Base-by-base conservation (phyloP, 225 moss, liverwort and hornwort species). In the Bryoerythrophyllum caledonicum region DNA sequence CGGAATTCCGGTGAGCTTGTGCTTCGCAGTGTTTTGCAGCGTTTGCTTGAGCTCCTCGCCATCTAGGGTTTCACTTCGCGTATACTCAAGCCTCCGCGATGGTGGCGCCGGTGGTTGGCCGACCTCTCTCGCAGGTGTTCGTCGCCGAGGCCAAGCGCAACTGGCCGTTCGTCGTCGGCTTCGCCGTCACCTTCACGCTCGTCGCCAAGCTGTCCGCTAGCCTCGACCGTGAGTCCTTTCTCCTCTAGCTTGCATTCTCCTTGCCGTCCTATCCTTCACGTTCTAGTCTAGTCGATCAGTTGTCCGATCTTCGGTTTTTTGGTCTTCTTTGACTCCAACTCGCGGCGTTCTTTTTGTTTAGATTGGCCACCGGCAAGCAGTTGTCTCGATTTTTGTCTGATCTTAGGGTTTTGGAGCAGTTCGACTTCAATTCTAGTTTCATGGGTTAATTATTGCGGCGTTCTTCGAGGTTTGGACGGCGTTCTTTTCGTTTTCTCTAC, bases 141-240 rank as follows among this genome's bases (percentile, higher is more conserved):
- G 48, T 76, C 9, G 13, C 61, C 4, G 88, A 91, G 72, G 74
- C 81, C 55, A 88, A 84, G 80, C 84, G 91, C 48, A 86, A 86
- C 57, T 88, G 88, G 91, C 91, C 91, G 40, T 91, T 91, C 77
- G 60, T 91, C 11, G 27, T 78, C 6, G 91, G 91, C 54, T 86
- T 88, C 68, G 82, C 68, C 25, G 48, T 75, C 67, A 84, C 81
- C 62, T 24, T 88, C 16, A 5, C 46, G 27, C 37, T 70, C 28
- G 12, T 91, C 13, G 1, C 83, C 65, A 91, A 86, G 82, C 80
- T 91, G 25, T 78, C 84, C 27, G 62, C 82, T 30, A 64, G 78
- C 44, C 86, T 91, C 40, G 86, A 88, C 64, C 86, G 83, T 86
- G 40, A 74, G 80, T 75, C 17, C 19, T 46, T 58, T 15, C 65